phyloP scores from a whole-genome alignment of 2,329 filamentous ascomycete species.

The Tolypocladium sp. region DNA sequence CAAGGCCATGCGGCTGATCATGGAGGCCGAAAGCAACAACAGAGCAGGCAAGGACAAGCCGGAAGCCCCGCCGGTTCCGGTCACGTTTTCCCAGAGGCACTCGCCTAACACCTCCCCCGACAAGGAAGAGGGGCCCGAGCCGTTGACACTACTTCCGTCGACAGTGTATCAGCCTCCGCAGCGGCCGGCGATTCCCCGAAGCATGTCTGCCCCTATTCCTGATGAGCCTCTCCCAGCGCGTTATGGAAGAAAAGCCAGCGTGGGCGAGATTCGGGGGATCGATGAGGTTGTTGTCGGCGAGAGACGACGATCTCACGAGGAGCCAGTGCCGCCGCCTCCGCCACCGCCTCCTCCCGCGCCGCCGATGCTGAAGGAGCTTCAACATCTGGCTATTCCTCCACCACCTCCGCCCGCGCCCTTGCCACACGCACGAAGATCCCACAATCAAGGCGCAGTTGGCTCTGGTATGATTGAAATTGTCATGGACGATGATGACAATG shows the following conservation, averaged over 20 bases:
- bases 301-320: constrained; percentile 40
- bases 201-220: constrained; percentile 50
- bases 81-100: constrained; percentile 32
- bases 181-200: constrained; percentile 42
- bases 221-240: constrained; percentile 22
- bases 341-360: constrained; percentile 36
- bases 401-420: constrained; percentile 53
- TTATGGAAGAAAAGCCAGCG: constrained; percentile 24
- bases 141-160: constrained; percentile 44
- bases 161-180: constrained; percentile 51
- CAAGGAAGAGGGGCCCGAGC: constrained; percentile 17
- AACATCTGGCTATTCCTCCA: constrained; percentile 51
- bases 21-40: constrained; percentile 46
- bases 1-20: constrained; percentile 77
- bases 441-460: constrained; percentile 34
- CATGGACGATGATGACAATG: constrained; percentile 48
- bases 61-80: constrained; percentile 45
- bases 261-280: constrained; percentile 33
- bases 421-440: constrained; percentile 30
- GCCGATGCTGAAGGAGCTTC: constrained; percentile 51
- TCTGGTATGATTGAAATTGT: constrained; percentile 57
- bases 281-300: constrained; percentile 32
- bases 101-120: constrained; percentile 28
- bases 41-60: constrained; percentile 34
- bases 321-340: constrained; percentile 41